Percentiles rank a stretch among this genome's conserved stretches.
Conservation (phyloP, 2,329 filamentous ascomycete species). For the Cordyceps tenuipes region DNA sequence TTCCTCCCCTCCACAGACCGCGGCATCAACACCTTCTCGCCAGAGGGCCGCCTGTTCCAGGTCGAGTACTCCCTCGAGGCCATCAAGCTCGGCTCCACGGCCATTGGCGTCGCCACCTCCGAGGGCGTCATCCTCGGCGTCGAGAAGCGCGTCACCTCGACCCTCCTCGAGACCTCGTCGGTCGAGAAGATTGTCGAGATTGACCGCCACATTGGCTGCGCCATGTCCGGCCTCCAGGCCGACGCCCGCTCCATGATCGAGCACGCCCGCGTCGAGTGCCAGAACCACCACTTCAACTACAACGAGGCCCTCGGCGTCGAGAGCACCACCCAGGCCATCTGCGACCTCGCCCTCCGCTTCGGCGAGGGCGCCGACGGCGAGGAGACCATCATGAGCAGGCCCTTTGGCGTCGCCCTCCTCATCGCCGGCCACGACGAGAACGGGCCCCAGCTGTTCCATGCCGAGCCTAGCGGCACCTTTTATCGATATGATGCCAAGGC, state of each 20-base stretch:
- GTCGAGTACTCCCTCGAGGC: slow-evolving; percentile 99
- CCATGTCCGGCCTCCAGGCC: slow-evolving; percentile 96
- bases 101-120: slow-evolving; percentile 93
- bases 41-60: slow-evolving; percentile 98
- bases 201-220: slow-evolving; percentile 96
- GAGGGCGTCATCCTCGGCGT: slow-evolving; percentile 95
- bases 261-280: slow-evolving; percentile 94
- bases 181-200: slow-evolving; percentile 99
- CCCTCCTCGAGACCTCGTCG: slow-evolving; percentile 91
- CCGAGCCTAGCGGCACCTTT: slow-evolving; percentile 95
- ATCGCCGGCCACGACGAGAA: slow-evolving; percentile 98
- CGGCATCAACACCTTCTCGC: slow-evolving; percentile 99
- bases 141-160: slow-evolving; percentile 97
- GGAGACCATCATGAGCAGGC: slow-evolving; percentile 97
- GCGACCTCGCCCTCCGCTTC: slow-evolving; percentile 90
- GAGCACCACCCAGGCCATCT: slow-evolving; percentile 98
- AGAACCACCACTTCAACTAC: slow-evolving; percentile 97
- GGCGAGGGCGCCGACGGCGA: slow-evolving; percentile 95
- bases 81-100: slow-evolving; percentile 98
- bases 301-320: slow-evolving; percentile 91
- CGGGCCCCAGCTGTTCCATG: slow-evolving; percentile 93
- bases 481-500: slow-evolving; percentile 99
- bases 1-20: slow-evolving; percentile 55
- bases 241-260: slow-evolving; percentile 97
- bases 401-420: slow-evolving; percentile 91